Base-by-base conservation (phyloP, 1,139 yeast species). In the Hemisphaericaspora xylanilytica region DNA sequence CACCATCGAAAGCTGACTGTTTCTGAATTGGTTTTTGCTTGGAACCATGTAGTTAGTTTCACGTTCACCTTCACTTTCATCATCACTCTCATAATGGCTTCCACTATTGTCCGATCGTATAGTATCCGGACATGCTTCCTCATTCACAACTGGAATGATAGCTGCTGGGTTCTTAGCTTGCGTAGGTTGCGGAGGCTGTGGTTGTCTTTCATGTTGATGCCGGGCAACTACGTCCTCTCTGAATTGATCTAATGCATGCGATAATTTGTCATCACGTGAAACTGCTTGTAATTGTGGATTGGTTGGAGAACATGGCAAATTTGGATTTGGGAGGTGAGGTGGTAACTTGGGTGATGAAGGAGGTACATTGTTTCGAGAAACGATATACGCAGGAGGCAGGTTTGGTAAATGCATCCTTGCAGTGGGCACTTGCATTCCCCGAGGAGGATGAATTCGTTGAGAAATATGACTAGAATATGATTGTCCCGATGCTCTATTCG, bases 1-100 rank as follows among this genome's bases (percentile, higher is more conserved):
- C 5, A 70, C 71, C 61, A 67, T 70, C 9, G 75, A 70, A 18
- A 66, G 44, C 37, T 65, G 72, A 43, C 71, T 65, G 32, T 18
- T 17, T 25, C 28, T 32, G 12, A 25, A 25, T 3, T 16, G 20
- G n/a, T 15, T 10, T 16, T 27, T 27, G 15, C n/a, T 20, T 20
- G 26, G 30, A n/a, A 26, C 15, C 21, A 17, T 15, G 4, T 10
- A 22, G 11, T 15, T n/a, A 22, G 16, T 7, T 22, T 22, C 15
- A 25, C n/a, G 5, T 25, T 25, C 15, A 12, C 13, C 28, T 4
- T n/a, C 15, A 29, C 32, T 17, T 11, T 29, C 24, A 12, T 25
- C 28, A 3, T n/a, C 15, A 29, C 32, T 17, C 9, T 29, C 24
- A 29, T 15, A n/a, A n/a, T n/a, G 20, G 15, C 32, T 17, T 10